Percentiles rank a stretch among this genome's conserved stretches.
phyloP scores from a whole-genome alignment of 768 basidiomycete species.

The Stropharia rugosoannulata region DNA sequence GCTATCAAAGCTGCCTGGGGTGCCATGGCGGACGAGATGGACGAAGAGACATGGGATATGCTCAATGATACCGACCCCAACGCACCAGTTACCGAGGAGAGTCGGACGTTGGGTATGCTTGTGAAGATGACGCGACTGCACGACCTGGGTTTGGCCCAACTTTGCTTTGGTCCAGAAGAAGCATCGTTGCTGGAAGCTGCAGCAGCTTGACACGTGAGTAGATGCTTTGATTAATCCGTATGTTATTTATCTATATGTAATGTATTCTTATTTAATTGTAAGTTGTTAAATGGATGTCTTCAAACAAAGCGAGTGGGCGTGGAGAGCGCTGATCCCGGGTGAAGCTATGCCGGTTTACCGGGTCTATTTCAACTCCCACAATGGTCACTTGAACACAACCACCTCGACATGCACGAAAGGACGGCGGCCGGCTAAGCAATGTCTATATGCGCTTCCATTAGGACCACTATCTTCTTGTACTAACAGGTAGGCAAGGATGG shows the following conservation, averaged over 20 bases:
- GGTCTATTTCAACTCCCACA: background rate
- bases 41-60: slow-evolving; percentile 61
- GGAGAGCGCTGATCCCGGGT: too few species aligned
- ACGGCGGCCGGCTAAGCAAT: too few species aligned
- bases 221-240: too few species aligned
- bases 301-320: too few species aligned
- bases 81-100: slow-evolving; percentile 33
- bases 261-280: background rate
- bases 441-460: background rate
- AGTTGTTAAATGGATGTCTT: background rate
- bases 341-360: too few species aligned
- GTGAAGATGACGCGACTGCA: slow-evolving; percentile 75
- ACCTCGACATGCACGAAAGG: too few species aligned
- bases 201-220: background rate
- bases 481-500: background rate
- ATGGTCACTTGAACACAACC: background rate
- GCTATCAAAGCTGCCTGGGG: slow-evolving; percentile 74
- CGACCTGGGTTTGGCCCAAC: slow-evolving; percentile 71
- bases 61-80: slow-evolving; percentile 45
- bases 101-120: slow-evolving; percentile 53
- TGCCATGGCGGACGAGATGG: slow-evolving; percentile 63
- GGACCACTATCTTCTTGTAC: background rate
- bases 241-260: background rate
- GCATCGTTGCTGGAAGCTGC: slow-evolving; percentile 8
- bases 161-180: slow-evolving; percentile 43